These are phyloP conservation scores for Blastobotrys parvus DNA, from an alignment of 805 yeast species.

Conservation along the genomic window DNA sequence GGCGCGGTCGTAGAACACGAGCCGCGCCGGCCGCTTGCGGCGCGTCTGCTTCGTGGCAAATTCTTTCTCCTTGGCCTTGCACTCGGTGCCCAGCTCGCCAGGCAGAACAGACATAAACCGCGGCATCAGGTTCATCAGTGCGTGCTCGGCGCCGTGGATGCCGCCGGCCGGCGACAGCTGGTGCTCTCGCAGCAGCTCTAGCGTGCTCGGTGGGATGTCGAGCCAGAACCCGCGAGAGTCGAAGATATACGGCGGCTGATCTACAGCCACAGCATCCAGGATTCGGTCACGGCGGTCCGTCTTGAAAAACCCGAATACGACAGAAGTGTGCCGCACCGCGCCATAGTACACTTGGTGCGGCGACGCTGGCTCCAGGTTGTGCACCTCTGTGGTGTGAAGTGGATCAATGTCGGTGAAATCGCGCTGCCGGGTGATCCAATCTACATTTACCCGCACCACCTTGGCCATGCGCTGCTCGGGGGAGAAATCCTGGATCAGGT, in stretches of 20 bases:
- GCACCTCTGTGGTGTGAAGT: conserved; percentile 24
- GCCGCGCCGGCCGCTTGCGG: conserved; percentile 77
- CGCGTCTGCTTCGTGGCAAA: conserved; percentile 66
- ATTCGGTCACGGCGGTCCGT: conserved; percentile 67
- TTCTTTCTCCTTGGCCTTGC: conserved; percentile 97
- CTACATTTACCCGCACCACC: conserved; percentile 83
- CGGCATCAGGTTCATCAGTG: conserved; percentile 71
- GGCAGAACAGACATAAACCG: conserved; percentile 58
- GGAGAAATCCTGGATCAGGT: conserved; percentile 76
- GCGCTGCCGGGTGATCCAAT: conserved; percentile 87
- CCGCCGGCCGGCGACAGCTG: conserved; percentile 72
- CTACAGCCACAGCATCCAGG: conserved; percentile 89
- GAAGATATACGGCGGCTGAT: conserved; percentile 70
- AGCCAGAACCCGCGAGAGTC: conserved; percentile 85
- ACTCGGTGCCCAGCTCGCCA: conserved; percentile 76
- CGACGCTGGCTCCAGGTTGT: conserved; percentile 2
- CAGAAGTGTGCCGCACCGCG: conserved; percentile 55
- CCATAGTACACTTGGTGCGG: conserved; percentile 35
- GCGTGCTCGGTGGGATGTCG: conserved; percentile 63
- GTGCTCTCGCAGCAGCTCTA: conserved; percentile 51
- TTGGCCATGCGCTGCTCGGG: conserved; percentile 72
- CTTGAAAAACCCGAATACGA: conserved; percentile 91
- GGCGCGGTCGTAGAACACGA: conserved; percentile 74
- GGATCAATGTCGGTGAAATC: conserved; percentile 95
- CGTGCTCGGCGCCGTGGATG: conserved; percentile 96